phyloP scores from a whole-genome alignment of 306 rosid species.

The Cicer judaicum region DNA sequence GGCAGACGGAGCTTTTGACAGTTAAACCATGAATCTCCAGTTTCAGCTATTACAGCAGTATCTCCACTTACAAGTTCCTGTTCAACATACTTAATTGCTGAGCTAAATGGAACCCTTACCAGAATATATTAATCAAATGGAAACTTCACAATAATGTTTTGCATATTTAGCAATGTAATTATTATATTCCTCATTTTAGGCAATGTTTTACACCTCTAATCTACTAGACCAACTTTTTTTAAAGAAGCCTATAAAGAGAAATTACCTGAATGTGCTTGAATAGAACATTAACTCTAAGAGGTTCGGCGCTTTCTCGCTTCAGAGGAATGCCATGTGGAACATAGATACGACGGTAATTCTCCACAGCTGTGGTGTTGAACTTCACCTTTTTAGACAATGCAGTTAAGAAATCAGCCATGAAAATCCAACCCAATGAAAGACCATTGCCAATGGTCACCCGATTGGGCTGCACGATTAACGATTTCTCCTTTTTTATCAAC shows the following conservation, averaged over 20 bases:
- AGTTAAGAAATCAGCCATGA: constrained; percentile 79
- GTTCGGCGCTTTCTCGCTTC: constrained; percentile 60
- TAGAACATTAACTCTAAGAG: constrained; percentile 78
- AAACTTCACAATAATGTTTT: background rate
- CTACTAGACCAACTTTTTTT: background rate
- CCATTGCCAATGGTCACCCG: constrained; percentile 85
- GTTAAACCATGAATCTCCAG: constrained; percentile 95
- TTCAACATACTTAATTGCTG: constrained; percentile 34
- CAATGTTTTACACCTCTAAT: background rate
- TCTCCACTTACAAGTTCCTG: constrained; percentile 68
- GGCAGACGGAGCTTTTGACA: constrained; percentile 89
- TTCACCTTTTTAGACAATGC: constrained; percentile 73
- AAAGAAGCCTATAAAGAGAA: background rate
- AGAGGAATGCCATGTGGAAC: constrained; percentile 73
- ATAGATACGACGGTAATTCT: constrained; percentile 72
- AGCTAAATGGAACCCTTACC: background rate
- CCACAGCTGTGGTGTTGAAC: constrained; percentile 66
- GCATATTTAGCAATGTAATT: background rate
- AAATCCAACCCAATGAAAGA: constrained; percentile 85
- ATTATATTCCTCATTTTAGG: background rate
- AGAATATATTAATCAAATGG: background rate
- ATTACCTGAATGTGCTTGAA: constrained; percentile 73
- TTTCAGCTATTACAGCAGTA: constrained; percentile 79
- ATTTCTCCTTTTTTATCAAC: constrained; percentile 74
- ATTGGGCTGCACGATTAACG: constrained; percentile 67